Percentiles rank a stretch among this genome's conserved stretches.
Conservation (phyloP, 2,329 filamentous ascomycete genomes). For the Thermothelomyces thermophilus region DNA sequence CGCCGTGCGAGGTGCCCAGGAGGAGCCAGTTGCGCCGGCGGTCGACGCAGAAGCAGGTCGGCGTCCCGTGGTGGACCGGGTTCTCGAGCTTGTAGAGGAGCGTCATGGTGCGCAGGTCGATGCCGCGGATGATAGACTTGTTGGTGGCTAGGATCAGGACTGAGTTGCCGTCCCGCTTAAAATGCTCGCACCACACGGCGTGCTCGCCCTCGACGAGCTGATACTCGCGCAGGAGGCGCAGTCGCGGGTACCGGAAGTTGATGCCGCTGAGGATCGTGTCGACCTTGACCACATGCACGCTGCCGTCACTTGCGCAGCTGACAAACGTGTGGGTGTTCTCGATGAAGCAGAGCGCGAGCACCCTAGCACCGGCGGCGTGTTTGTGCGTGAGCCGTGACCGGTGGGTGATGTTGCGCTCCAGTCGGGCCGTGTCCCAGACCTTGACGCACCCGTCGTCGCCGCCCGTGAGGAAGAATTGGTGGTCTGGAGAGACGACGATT, state of each 20-base stretch:
- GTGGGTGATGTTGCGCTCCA: conserved; percentile 87
- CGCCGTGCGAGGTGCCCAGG: conserved; percentile 84
- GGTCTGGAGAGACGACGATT: conserved; percentile 77
- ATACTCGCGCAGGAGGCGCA: conserved; percentile 71
- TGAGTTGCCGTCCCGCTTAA: conserved; percentile 74
- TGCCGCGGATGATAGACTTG: conserved; percentile 70
- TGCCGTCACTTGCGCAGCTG: conserved; percentile 84
- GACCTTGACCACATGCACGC: conserved; percentile 83
- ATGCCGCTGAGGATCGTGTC: conserved; percentile 41
- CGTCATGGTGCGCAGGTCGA: conserved; percentile 83
- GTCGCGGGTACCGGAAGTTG: conserved; percentile 69
- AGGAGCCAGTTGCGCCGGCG: conserved; percentile 83
- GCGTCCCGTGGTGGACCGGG: conserved; percentile 83
- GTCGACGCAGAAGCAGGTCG: conserved; percentile 87
- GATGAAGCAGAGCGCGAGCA: conserved; percentile 81
- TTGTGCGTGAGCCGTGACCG: conserved; percentile 80
- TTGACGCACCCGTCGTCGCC: conserved; percentile 88
- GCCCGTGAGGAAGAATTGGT: conserved; percentile 88
- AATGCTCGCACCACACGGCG: conserved; percentile 89
- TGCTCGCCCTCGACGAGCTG: conserved; percentile 67
- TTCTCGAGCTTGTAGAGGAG: conserved; percentile 76
- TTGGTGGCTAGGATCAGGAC: conserved; percentile 82
- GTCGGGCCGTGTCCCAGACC: conserved; percentile 83
- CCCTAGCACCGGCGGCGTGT: conserved; percentile 62
- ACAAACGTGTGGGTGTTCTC: conserved; percentile 92